Evolutionary conservation across 1,284 basidiomycete genomes (phyloP).

Genomic region (Ustilago lituana): DNA sequence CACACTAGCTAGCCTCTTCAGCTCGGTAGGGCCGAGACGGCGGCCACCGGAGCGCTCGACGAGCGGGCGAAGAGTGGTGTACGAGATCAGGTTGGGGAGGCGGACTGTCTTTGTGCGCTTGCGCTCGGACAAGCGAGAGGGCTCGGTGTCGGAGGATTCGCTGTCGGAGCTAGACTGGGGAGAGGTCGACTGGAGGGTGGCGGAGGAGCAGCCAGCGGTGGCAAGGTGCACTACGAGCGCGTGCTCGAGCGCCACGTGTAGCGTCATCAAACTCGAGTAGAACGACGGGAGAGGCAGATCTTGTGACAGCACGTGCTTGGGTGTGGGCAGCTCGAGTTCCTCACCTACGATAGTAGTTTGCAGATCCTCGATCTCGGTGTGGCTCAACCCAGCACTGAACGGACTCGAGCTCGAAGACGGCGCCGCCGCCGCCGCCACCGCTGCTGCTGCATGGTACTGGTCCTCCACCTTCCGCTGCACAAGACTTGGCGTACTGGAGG

Average conservation of each 20-base stretch:
- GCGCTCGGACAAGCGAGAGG: background rate
- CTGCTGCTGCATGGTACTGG: no score
- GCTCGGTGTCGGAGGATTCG: constrained; percentile 7
- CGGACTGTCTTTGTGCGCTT: constrained; percentile 36
- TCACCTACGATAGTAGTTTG: background rate
- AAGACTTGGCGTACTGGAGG: constrained; percentile 17
- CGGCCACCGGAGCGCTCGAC: constrained; percentile 59
- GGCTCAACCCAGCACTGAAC: background rate
- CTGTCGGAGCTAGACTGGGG: constrained; percentile 10
- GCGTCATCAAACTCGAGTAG: constrained; percentile 47
- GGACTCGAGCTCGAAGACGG: constrained; percentile 1
- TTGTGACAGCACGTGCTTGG: constrained; percentile 24
- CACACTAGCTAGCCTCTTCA: constrained; percentile 51
- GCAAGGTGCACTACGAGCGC: constrained; percentile 62
- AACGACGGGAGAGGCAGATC: constrained; percentile 50
- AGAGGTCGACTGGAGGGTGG: constrained; percentile 31
- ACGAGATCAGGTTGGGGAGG: constrained; percentile 58
- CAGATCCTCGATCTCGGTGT: constrained; percentile 12
- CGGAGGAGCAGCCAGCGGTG: constrained; percentile 50
- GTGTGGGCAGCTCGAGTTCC: constrained; percentile 9
- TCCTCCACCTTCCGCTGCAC: background rate
- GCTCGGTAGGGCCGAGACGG: constrained; percentile 42
- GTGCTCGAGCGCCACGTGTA: constrained; percentile 60
- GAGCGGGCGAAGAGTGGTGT: constrained; percentile 51
- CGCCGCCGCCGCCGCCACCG: background rate